Base-by-base conservation (phyloP, 495 filamentous ascomycete genomes). In the Penicillium odoratum region DNA sequence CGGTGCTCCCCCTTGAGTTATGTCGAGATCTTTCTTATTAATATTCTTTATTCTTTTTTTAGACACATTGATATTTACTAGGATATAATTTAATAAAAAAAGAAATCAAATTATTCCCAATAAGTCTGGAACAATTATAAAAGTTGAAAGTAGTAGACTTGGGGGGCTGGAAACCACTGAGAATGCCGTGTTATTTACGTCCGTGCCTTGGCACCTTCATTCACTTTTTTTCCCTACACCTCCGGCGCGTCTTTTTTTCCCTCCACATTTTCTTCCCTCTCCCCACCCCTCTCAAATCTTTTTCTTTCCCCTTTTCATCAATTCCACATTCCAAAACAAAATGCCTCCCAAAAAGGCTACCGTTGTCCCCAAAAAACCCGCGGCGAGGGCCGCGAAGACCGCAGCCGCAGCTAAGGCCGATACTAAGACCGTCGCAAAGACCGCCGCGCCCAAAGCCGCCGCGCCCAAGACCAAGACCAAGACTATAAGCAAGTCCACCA, bases 321-420 rank as follows among this genome's bases (percentile, higher is more conserved):
- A 38, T 48, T 54, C 60, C 42, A 46, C 46, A 62, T 62, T 57
- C 55, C 38, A 33, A 38, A 63, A 3, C 18, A 33, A 56, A 45
- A 78, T 75, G 74, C 71, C 71, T 59, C 74, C 72, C 4, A 76
- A 73, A 51, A 76, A 69, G 54, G 54, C 56, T 54, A 51, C 59
- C 5, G 48, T 58, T 26, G 48, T 59, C 18, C 7, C 52, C 7
- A 40, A 40, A 58, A 67, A 55, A 15, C 38, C 38, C 38, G 38
- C 38, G 15, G 13, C 38, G 38, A 49, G 59, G 51, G 42, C 66
- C 49, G 44, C 60, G 9, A 51, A 66, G 18, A 56, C 66, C 56
- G 48, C 57, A 33, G 57, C 48, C 7, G 44, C 33, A 36, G 13
- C 1, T 13, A 36, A 59, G 5, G 46, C 56, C 16, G 66, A 60